Percentiles rank a stretch among this genome's conserved stretches.
Evolutionary conservation across 192 early-diverging fungal genomes (phyloP).

Genomic region (Podila clonocystis): DNA sequence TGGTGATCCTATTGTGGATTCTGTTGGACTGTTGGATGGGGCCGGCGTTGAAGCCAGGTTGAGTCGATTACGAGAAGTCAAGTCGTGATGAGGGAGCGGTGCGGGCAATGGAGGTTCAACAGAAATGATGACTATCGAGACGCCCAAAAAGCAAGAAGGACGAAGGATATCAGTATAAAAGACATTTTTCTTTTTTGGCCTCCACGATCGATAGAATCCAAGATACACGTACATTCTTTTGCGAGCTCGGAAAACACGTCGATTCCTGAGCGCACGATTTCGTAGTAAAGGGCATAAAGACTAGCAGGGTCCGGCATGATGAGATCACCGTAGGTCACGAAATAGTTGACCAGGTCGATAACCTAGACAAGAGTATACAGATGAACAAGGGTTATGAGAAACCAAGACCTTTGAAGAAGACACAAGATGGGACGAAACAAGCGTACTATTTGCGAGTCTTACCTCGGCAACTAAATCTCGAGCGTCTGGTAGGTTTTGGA

Average conservation of each 20-base stretch:
- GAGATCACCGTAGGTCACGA: constrained; percentile 58
- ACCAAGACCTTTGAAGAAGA: not conserved
- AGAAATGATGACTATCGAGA: constrained; percentile 20
- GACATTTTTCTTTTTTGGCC: not conserved
- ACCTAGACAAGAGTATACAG: constrained; percentile 13
- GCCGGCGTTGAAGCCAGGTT: constrained; percentile 16
- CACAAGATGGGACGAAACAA: not conserved
- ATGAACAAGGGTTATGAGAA: not conserved
- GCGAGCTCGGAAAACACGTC: constrained; percentile 38
- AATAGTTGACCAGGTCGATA: constrained; percentile 58
- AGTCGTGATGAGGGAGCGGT: constrained; percentile 41
- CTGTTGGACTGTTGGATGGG: constrained; percentile 17
- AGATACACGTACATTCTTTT: constrained; percentile 29
- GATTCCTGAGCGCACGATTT: constrained; percentile 58
- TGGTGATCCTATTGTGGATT: constrained; percentile 24
- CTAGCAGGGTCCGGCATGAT: constrained; percentile 60
- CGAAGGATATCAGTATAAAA: not conserved
- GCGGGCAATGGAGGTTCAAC: constrained; percentile 33
- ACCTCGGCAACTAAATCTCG: constrained; percentile 53
- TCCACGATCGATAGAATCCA: not conserved
- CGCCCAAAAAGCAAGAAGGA: too few relatives aligned
- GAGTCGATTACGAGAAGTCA: constrained; percentile 42
- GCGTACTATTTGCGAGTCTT: not conserved
- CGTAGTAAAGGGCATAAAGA: constrained; percentile 64
- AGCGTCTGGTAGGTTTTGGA: constrained; percentile 36